phyloP scores from a whole-genome alignment of 441 rosid species.

The Euphorbia celastroides region DNA sequence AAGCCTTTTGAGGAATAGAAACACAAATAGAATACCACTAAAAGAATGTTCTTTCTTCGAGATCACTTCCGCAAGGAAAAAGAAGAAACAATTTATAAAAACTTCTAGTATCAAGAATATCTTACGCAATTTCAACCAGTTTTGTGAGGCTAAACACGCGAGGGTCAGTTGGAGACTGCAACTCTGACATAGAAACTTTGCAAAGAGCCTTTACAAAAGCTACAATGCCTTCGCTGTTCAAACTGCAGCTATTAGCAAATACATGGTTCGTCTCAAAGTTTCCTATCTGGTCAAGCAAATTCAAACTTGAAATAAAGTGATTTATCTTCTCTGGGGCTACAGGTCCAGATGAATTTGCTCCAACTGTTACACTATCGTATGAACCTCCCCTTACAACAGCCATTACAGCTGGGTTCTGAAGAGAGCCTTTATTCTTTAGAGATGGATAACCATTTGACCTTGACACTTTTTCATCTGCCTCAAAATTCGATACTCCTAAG shows the following conservation, averaged over 20 bases:
- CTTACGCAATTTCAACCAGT: conserved; percentile 98
- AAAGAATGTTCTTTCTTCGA: neutral
- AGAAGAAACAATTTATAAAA: neutral
- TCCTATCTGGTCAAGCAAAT: conserved; percentile 97
- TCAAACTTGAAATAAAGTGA: conserved; percentile 80
- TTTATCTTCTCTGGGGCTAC: conserved; percentile 77
- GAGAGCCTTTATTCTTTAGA: conserved; percentile 77
- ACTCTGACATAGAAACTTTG: conserved; percentile 91
- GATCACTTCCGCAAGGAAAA: neutral
- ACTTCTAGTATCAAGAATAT: conserved; percentile 12
- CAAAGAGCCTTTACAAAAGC: conserved; percentile 95
- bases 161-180: conserved; percentile 98
- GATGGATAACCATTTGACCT: conserved; percentile 60
- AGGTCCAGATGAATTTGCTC: conserved; percentile 56
- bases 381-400: conserved; percentile 99
- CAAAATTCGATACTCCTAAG: conserved; percentile 57
- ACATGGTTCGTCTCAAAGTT: conserved; percentile 91
- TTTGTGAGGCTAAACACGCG: conserved; percentile 98
- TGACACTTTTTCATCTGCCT: conserved; percentile 53
- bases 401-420: conserved; percentile 93
- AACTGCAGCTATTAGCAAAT: conserved; percentile 92
- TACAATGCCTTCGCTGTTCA: conserved; percentile 95
- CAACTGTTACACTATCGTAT: conserved; percentile 75
- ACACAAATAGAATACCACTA: neutral
- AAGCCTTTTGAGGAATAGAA: neutral